Base-by-base conservation (phyloP, 257 asterid genomes). In the Cordia subcordata region DNA sequence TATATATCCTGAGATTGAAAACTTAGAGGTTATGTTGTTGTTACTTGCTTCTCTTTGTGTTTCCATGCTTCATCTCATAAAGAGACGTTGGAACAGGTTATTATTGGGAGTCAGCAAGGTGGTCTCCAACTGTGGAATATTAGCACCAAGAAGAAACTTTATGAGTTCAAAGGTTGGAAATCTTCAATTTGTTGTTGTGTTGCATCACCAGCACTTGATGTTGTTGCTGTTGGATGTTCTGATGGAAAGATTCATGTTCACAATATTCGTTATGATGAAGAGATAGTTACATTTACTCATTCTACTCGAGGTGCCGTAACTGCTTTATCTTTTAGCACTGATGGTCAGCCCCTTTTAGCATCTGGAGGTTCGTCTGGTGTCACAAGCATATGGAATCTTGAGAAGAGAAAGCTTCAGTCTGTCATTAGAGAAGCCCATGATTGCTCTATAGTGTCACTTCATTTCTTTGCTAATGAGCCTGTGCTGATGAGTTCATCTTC, bases 341-440 rank as follows among this genome's bases (percentile, higher is more conserved):
- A 88, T 57, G 98, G 96, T 14, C 94, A 78, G 63, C 96, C 96
- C 47, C 87, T 92, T 72, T 74, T 92, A 75, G 98, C 98, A 42
- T 87, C 96, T 66, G 97, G 97, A 70, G 86, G 92, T 68, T 82
- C 95, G 38, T 87, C 95, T 53, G 97, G 96, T 66, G 95, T 90
- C 69, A 81, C 87, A 78, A 83, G 83, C 72, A 75, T 90, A 69
- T 90, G 96, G 96, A 87, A 90, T 75, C 97, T 90, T 68, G 96
- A 87, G 80, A 90, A 87, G 74, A 90, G 79, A 75, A 85, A 80
- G 69, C 87, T 90, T 59, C 90, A 90, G 19, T 78, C 79, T 58
- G 87, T 90, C 68, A 81, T 85, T 63, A 80, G 78, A 57, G 96
- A 90, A 27, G 94, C 95, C 64, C 97, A 90, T 65, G 91, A 90